These are phyloP conservation scores for Capsicum chinense DNA, from an alignment of 257 asterid species.

Conservation along the genomic window DNA sequence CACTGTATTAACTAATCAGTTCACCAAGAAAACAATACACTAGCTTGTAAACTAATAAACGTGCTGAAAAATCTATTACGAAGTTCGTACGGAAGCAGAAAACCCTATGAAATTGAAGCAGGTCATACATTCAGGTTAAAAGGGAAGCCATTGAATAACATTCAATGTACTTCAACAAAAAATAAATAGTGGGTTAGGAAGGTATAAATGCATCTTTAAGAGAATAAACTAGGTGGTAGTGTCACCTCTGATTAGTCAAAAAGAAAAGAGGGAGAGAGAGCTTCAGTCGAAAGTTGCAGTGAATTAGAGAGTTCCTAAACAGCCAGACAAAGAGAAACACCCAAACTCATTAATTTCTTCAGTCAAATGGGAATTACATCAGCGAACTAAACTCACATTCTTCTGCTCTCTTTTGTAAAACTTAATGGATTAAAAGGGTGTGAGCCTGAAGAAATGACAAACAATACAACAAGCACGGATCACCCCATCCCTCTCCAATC, in stretches of 20 bases:
- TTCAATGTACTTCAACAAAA: slow-evolving; percentile 4
- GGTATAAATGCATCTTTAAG: slow-evolving; percentile 20
- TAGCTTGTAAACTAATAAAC: neutral
- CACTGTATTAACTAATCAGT: neutral
- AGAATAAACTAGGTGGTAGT: slow-evolving; percentile 1
- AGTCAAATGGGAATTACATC: neutral
- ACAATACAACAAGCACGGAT: slow-evolving; percentile 10
- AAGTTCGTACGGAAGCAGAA: neutral
- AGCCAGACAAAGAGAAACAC: neutral
- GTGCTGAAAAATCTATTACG: neutral
- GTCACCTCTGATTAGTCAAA: slow-evolving; percentile 11
- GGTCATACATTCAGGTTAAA: slow-evolving; percentile 3
- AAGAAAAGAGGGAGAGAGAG: neutral
- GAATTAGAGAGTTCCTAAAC: neutral
- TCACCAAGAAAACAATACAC: neutral
- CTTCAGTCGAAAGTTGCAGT: neutral
- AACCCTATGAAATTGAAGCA: neutral
- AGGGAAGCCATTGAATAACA: neutral
- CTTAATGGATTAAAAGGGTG: neutral
- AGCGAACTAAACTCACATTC: neutral
- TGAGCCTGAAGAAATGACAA: neutral
- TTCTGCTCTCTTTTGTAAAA: slow-evolving; percentile 11
- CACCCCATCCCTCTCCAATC: slow-evolving; percentile 11
- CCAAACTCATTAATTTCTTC: neutral
- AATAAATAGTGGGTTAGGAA: neutral